phyloP scores from a whole-genome alignment of 352 stramenopile genomes.

The Phytophthora niederhauseri region DNA sequence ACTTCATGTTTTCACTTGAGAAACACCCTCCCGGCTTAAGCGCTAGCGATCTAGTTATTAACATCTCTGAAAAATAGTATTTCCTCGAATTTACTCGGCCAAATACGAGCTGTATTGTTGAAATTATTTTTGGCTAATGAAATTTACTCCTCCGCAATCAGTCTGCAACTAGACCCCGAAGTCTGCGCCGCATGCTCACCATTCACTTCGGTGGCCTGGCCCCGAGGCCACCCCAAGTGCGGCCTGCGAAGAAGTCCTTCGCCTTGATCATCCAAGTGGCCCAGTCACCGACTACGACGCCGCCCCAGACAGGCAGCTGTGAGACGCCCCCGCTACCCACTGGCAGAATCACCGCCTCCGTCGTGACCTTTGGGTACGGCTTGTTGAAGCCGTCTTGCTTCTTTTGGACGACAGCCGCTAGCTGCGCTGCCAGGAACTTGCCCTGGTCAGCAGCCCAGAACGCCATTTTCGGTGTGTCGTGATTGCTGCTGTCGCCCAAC shows the following conservation, averaged over 20 bases:
- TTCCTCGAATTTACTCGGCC: too few relatives aligned
- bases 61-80: too few relatives aligned
- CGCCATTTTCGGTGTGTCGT: slow-evolving; percentile 47
- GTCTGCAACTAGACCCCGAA: too few relatives aligned
- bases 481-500: slow-evolving; percentile 54
- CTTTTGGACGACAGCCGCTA: slow-evolving; percentile 34
- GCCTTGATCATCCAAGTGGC: slow-evolving; percentile 48
- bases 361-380: slow-evolving; percentile 31
- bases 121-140: too few relatives aligned
- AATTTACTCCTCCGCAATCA: too few relatives aligned
- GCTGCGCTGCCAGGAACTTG: slow-evolving; percentile 42
- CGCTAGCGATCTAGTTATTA: too few relatives aligned
- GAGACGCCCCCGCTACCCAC: slow-evolving; percentile 46
- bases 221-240: slow-evolving; percentile 37
- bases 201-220: slow-evolving; percentile 28
- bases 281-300: slow-evolving; percentile 44
- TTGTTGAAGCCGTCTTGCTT: slow-evolving; percentile 29
- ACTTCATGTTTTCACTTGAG: too few relatives aligned
- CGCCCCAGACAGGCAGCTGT: slow-evolving; percentile 47
- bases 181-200: too few relatives aligned
- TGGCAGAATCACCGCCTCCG: slow-evolving; percentile 43
- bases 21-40: too few relatives aligned
- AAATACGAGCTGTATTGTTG: too few relatives aligned
- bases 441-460: slow-evolving; percentile 47
- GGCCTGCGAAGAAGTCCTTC: slow-evolving; percentile 45